Percentiles rank a stretch among this genome's conserved stretches.
phyloP scores from a whole-genome alignment of 768 basidiomycete species.

The Podaxis carcinomalis region DNA sequence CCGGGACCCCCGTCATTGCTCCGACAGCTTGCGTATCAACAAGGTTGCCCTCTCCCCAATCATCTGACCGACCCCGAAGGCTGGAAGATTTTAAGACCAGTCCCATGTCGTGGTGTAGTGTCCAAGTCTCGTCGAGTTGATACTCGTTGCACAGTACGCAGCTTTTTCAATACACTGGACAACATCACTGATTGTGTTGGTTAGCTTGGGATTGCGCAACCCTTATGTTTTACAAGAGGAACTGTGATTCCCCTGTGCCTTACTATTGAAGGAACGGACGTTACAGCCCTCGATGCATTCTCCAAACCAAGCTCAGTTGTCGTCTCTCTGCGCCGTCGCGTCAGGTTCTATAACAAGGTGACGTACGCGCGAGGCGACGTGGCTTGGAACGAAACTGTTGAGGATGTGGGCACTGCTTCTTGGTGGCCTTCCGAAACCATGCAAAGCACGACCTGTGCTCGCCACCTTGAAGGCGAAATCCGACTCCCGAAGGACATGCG shows the following conservation, averaged over 20 bases:
- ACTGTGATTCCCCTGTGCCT: constrained; percentile 43
- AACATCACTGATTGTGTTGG: not conserved
- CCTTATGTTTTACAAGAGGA: constrained; percentile 46
- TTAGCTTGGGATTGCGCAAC: constrained; percentile 16
- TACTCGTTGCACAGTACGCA: constrained; percentile 31
- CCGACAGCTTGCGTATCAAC: constrained; percentile 47
- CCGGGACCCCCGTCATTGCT: constrained; percentile 42
- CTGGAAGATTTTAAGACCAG: constrained; percentile 42
- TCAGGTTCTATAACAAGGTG: constrained; percentile 37
- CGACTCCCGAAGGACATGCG: constrained; percentile 45
- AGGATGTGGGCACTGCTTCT: constrained; percentile 38
- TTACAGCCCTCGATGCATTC: constrained; percentile 36
- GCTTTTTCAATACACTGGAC: not conserved
- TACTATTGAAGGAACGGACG: constrained; percentile 35
- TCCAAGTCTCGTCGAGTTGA: constrained; percentile 35
- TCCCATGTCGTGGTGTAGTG: constrained; percentile 36
- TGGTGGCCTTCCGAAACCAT: constrained; percentile 43
- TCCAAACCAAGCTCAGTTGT: constrained; percentile 34
- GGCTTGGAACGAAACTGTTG: constrained; percentile 41
- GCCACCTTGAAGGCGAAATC: constrained; percentile 50
- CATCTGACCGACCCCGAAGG: constrained; percentile 48
- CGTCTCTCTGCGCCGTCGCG: constrained; percentile 35
- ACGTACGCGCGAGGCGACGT: constrained; percentile 31
- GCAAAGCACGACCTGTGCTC: constrained; percentile 25
- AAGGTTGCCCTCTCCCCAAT: constrained; percentile 37